A percentile compares a stretch with the other conserved stretches of the same genome.
These are phyloP conservation scores for Sporothrix brunneoviolacea DNA, from an alignment of 2,329 filamentous ascomycete species.

Conservation along the genomic window DNA sequence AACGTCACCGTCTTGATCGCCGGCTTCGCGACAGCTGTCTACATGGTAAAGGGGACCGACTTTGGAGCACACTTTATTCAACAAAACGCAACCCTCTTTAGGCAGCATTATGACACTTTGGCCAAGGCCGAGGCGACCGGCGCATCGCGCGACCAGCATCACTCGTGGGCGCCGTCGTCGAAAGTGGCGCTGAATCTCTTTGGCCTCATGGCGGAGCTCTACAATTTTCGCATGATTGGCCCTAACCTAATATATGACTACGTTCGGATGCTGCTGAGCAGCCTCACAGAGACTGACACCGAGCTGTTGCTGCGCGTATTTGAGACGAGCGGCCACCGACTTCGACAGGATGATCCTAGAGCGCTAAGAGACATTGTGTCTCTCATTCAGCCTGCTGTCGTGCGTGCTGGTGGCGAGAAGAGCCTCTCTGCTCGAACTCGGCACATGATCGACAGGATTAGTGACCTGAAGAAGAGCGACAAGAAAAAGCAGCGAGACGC, in stretches of 20 bases:
- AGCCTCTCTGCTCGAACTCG: slow-evolving; percentile 81
- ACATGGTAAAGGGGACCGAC: slow-evolving; percentile 80
- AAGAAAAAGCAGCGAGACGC: slow-evolving; percentile 52
- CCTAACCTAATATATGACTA: slow-evolving; percentile 86
- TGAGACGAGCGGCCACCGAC: slow-evolving; percentile 70
- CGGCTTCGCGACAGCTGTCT: slow-evolving; percentile 81
- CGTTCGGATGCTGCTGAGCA: slow-evolving; percentile 66
- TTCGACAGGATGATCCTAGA: slow-evolving; percentile 83
- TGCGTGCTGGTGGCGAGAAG: slow-evolving; percentile 54
- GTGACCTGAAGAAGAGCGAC: slow-evolving; percentile 89
- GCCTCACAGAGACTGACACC: slow-evolving; percentile 77
- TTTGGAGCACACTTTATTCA: slow-evolving; percentile 85
- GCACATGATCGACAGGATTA: slow-evolving; percentile 97
- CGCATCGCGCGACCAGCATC: slow-evolving; percentile 14
- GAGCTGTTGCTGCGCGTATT: slow-evolving; percentile 82
- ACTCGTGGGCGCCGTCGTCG: slow-evolving; percentile 18
- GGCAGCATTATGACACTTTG: slow-evolving; percentile 51
- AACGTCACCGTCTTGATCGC: slow-evolving; percentile 87
- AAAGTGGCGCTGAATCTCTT: slow-evolving; percentile 72
- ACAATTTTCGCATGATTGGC: slow-evolving; percentile 84
- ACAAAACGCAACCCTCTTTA: slow-evolving; percentile 48
- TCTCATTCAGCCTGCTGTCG: slow-evolving; percentile 66
- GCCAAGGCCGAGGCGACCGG: slow-evolving; percentile 23
- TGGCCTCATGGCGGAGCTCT: slow-evolving; percentile 76
- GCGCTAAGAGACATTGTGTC: slow-evolving; percentile 83